Evolutionary conservation across 352 stramenopile species (phyloP).

Genomic region (Phytophthora hybrid): DNA sequence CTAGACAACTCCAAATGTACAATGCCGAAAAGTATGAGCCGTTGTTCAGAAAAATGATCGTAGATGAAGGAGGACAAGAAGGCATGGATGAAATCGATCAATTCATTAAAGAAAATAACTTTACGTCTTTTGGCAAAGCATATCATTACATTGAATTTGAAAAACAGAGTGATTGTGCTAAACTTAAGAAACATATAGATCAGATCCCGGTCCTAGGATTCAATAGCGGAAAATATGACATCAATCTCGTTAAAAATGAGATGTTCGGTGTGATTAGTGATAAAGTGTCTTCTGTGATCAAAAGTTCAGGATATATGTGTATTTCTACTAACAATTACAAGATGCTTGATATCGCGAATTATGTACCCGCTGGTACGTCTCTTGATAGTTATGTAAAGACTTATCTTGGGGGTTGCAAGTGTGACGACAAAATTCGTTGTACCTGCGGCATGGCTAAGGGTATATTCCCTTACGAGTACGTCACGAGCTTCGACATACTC

Average conservation of each 20-base stretch:
- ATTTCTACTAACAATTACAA: too few species aligned
- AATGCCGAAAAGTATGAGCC: constrained; percentile 1
- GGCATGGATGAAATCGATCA: too few species aligned
- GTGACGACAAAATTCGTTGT: constrained; percentile 41
- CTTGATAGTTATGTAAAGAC: constrained; percentile 21
- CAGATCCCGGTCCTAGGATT: constrained; percentile 29
- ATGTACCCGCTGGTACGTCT: background rate
- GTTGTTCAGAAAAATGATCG: constrained; percentile 9
- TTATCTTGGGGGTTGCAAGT: constrained; percentile 42
- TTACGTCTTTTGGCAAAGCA: too few species aligned
- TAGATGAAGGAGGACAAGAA: background rate
- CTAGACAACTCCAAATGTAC: background rate
- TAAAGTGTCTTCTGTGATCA: background rate
- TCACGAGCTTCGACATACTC: constrained; percentile 32
- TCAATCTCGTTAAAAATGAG: constrained; percentile 42
- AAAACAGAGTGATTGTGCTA: constrained; percentile 3
- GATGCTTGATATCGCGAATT: constrained; percentile 5
- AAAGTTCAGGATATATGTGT: constrained; percentile 21
- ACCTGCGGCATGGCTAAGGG: constrained; percentile 15
- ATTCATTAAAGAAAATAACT: too few species aligned
- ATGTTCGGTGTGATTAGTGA: constrained; percentile 12
- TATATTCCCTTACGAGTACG: constrained; percentile 40
- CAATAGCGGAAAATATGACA: constrained; percentile 45
- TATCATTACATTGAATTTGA: background rate
- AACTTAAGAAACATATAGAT: constrained; percentile 3